phyloP scores from a whole-genome alignment of 2,329 filamentous ascomycete species.

The Dothideomycetes sp. region DNA sequence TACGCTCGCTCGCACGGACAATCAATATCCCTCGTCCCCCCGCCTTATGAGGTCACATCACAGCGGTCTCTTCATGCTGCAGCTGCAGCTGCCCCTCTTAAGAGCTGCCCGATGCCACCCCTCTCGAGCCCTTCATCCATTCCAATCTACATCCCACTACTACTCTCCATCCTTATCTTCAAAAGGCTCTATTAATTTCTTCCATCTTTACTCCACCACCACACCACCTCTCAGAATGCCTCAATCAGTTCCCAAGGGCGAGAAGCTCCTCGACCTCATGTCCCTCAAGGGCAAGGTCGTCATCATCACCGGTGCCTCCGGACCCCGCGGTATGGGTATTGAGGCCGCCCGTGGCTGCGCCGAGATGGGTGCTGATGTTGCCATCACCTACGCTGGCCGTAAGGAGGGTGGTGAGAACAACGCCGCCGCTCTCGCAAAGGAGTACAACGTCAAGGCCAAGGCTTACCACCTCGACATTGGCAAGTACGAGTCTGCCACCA shows the following conservation, averaged over 20 bases:
- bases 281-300: slow-evolving; percentile 43
- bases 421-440: slow-evolving; percentile 47
- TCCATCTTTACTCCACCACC: slow-evolving; percentile 6
- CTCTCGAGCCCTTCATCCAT: slow-evolving; percentile 48
- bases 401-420: slow-evolving; percentile 54
- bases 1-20: not conserved
- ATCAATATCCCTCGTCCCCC: not conserved
- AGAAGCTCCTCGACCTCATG: slow-evolving; percentile 45
- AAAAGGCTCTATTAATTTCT: slow-evolving; percentile 3
- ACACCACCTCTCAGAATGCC: slow-evolving; percentile 10
- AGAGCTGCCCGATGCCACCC: not conserved
- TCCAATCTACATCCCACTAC: slow-evolving; percentile 50
- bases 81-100: not conserved
- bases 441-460: slow-evolving; percentile 55
- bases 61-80: not conserved
- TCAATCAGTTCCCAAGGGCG: slow-evolving; percentile 32
- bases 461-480: slow-evolving; percentile 56
- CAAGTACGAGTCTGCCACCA: slow-evolving; percentile 44
- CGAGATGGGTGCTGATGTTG: slow-evolving; percentile 53
- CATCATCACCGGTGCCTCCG: slow-evolving; percentile 42
- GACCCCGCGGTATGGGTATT: slow-evolving; percentile 57
- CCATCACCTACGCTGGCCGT: slow-evolving; percentile 56
- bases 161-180: slow-evolving; percentile 3
- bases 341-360: slow-evolving; percentile 55
- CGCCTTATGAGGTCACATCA: not conserved